Percentiles rank a stretch among this genome's conserved stretches.
Evolutionary conservation across 768 basidiomycete genomes (phyloP).

Genomic region (Heimioporus sp.): DNA sequence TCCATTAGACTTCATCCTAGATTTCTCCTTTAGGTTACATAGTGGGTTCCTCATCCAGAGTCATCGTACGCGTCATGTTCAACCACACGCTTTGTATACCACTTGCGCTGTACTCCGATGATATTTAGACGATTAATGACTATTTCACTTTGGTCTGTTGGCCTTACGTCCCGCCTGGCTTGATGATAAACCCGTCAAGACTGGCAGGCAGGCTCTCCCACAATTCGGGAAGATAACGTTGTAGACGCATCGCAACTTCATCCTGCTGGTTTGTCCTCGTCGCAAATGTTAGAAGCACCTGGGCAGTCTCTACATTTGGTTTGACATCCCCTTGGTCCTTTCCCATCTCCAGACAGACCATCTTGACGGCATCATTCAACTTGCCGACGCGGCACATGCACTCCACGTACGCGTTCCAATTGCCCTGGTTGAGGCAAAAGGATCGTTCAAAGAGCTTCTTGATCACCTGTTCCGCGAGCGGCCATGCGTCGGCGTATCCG

Average conservation of each 20-base stretch:
- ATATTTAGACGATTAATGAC: slow-evolving; percentile 14
- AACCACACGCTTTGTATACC: slow-evolving; percentile 55
- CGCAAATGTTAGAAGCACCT: slow-evolving; percentile 57
- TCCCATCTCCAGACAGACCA: slow-evolving; percentile 66
- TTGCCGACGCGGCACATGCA: slow-evolving; percentile 74
- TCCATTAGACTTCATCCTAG: slow-evolving; percentile 22
- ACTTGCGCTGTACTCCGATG: slow-evolving; percentile 24
- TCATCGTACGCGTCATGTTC: slow-evolving; percentile 48
- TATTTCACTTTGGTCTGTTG: slow-evolving; percentile 5
- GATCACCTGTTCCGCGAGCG: slow-evolving; percentile 55
- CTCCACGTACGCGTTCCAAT: slow-evolving; percentile 85
- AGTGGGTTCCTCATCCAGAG: slow-evolving; percentile 48
- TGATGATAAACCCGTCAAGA: slow-evolving; percentile 19
- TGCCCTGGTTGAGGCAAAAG: slow-evolving; percentile 57
- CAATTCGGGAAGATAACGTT: slow-evolving; percentile 37
- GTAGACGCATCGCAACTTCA: slow-evolving; percentile 46
- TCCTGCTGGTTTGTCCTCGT: slow-evolving; percentile 39
- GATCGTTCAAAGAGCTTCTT: slow-evolving; percentile 45
- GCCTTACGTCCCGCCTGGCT: slow-evolving; percentile 10
- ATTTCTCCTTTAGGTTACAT: slow-evolving; percentile 22
- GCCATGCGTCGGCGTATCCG: slow-evolving; percentile 53
- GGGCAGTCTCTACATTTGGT: slow-evolving; percentile 49
- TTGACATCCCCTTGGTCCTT: slow-evolving; percentile 39
- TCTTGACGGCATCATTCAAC: slow-evolving; percentile 64
- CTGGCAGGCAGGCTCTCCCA: slow-evolving; percentile 29